These are phyloP conservation scores for Corymbia citriodora DNA, from an alignment of 441 rosid genomes.

Conservation along the genomic window DNA sequence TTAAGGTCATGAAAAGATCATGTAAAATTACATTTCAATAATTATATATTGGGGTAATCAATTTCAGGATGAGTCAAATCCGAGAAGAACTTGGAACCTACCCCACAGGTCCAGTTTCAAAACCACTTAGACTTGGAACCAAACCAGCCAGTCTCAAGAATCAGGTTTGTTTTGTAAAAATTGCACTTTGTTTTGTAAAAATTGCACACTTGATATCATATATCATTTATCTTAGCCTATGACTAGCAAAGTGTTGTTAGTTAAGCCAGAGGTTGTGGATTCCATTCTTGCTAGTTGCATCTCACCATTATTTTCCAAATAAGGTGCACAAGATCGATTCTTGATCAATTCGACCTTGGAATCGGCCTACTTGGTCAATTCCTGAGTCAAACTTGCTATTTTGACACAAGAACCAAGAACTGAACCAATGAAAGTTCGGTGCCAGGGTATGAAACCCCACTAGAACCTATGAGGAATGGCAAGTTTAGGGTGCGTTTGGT, in stretches of 20 bases:
- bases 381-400: background rate
- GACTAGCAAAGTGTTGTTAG: background rate
- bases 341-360: background rate
- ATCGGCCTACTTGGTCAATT: background rate
- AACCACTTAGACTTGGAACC: background rate
- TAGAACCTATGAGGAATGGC: background rate
- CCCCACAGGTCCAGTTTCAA: background rate
- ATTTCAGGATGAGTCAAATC: background rate
- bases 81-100: background rate
- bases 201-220: background rate
- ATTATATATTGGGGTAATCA: background rate
- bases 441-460: background rate
- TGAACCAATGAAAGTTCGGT: background rate
- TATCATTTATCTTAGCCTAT: background rate
- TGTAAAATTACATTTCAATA: background rate
- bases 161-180: background rate
- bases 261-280: background rate
- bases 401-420: background rate
- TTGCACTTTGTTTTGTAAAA: too few relatives aligned
- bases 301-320: background rate
- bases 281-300: background rate
- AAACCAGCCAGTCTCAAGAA: background rate
- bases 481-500: background rate
- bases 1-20: background rate
- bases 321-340: background rate